Conservation (phyloP, 495 filamentous ascomycete genomes). For the Penicillium soppii region DNA sequence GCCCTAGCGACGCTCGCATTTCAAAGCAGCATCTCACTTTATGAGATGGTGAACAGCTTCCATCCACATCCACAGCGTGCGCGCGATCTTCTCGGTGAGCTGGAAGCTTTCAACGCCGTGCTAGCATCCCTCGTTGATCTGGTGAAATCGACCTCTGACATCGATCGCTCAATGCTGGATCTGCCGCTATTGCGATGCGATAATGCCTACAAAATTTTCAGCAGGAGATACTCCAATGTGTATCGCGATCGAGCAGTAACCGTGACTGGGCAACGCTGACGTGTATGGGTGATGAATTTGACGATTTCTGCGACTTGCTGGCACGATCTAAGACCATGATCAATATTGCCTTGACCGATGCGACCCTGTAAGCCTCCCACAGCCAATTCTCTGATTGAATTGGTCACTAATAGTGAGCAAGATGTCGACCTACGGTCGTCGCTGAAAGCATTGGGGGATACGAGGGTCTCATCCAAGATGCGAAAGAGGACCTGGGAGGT, state of each 20-base stretch:
- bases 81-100: constrained; percentile 41
- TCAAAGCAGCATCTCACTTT: constrained; percentile 37
- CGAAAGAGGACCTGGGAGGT: constrained; percentile 39
- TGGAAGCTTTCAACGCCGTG: constrained; percentile 38
- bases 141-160: constrained; percentile 14
- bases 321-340: constrained; percentile 43
- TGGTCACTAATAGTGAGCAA: background rate
- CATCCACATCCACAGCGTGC: constrained; percentile 34
- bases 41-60: constrained; percentile 40
- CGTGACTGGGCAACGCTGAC: constrained; percentile 31
- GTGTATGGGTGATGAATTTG: constrained; percentile 31
- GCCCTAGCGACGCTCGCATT: constrained; percentile 39
- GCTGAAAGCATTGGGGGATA: constrained; percentile 30
- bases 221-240: constrained; percentile 20
- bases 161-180: constrained; percentile 15
- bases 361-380: constrained; percentile 34
- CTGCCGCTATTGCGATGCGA: constrained; percentile 27
- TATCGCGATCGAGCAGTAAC: constrained; percentile 20
- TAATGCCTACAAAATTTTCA: constrained; percentile 26
- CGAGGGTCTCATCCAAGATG: constrained; percentile 33
- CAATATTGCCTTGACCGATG: constrained; percentile 37
- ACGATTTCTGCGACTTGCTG: constrained; percentile 30
- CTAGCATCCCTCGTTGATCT: constrained; percentile 32
- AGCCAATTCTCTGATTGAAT: too few relatives aligned
- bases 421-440: constrained; percentile 28